A percentile compares a stretch with the other conserved stretches of the same genome.
phyloP scores from a whole-genome alignment of 1,139 yeast genomes.

The Yamadazyma blattariae region DNA sequence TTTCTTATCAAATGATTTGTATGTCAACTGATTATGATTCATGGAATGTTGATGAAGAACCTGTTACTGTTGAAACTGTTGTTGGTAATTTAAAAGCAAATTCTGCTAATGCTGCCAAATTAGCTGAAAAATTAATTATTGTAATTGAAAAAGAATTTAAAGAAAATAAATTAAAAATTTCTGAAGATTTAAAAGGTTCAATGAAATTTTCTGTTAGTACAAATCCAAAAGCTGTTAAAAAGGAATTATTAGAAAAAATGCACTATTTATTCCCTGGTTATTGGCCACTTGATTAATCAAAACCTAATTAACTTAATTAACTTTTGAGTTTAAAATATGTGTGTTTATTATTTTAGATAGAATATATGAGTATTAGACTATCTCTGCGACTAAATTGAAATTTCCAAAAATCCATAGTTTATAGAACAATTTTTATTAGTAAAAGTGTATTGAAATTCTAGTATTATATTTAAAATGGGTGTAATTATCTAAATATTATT shows the following conservation, averaged over 20 bases:
- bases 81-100: constrained; percentile 88
- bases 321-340: background rate
- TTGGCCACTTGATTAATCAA: constrained; percentile 51
- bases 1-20: constrained; percentile 95
- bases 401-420: no score
- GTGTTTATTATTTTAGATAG: no score
- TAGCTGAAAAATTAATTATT: constrained; percentile 69
- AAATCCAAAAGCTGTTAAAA: constrained; percentile 69
- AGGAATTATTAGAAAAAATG: constrained; percentile 73
- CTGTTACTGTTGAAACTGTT: constrained; percentile 95
- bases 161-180: constrained; percentile 52
- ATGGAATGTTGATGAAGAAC: constrained; percentile 93
- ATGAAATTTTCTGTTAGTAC: constrained; percentile 85
- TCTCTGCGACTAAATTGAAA: no score
- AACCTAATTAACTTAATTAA: background rate
- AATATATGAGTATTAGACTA: no score
- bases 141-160: constrained; percentile 61
- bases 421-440: no score
- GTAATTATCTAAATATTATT: no score
- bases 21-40: constrained; percentile 99
- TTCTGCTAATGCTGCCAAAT: constrained; percentile 75
- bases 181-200: constrained; percentile 67
- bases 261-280: constrained; percentile 91
- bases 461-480: no score
- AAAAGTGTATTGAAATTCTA: no score